A percentile compares a stretch with the other conserved stretches of the same genome.
phyloP scores from a whole-genome alignment of 2,329 filamentous ascomycete species.

The Apiospora saccharicola region DNA sequence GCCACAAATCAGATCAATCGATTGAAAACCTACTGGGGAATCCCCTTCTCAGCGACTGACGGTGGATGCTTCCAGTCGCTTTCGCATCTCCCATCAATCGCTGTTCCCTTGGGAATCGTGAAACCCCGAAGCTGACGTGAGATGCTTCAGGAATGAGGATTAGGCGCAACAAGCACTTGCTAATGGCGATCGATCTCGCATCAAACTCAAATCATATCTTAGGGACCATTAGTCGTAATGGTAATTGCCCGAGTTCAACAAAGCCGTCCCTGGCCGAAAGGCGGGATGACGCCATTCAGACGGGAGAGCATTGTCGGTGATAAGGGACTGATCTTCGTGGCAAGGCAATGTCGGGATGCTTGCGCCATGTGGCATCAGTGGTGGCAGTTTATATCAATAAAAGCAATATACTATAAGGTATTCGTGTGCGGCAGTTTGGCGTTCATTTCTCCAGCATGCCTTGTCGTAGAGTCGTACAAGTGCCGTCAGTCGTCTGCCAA shows the following conservation, averaged over 20 bases:
- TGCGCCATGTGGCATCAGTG: neutral
- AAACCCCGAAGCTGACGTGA: neutral
- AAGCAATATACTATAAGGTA: neutral
- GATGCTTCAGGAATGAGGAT: neutral
- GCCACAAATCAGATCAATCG: neutral
- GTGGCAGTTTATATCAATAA: neutral
- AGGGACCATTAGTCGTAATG: neutral
- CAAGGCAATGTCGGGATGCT: neutral
- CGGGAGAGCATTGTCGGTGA: neutral
- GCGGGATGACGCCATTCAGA: slow-evolving; percentile 14
- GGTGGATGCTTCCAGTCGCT: neutral
- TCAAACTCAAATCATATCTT: slow-evolving; percentile 10
- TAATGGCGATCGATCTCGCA: neutral
- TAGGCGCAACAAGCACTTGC: neutral
- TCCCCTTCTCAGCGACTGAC: neutral
- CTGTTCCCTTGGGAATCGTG: neutral
- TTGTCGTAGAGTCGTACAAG: neutral
- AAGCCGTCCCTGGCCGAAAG: neutral
- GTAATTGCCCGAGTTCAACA: neutral
- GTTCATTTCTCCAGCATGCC: no score
- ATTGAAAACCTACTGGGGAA: neutral
- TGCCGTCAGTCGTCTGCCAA: neutral
- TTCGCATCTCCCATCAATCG: neutral
- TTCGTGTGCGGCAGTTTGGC: neutral
- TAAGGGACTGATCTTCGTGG: neutral